Conservation (phyloP, 257 asterid genomes). For the Ilex asprella region DNA sequence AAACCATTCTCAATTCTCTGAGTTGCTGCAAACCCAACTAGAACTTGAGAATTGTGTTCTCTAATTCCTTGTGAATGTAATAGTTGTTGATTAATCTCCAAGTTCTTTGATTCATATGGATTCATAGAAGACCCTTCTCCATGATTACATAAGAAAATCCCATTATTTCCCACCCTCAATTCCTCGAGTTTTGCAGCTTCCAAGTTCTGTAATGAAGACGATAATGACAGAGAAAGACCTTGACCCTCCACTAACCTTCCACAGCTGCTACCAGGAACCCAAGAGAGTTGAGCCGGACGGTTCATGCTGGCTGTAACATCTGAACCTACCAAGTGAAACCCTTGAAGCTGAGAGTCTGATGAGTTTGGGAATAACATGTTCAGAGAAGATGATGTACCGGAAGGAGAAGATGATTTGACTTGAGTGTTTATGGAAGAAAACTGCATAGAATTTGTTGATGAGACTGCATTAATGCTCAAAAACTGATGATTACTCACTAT, state of each 20-base stretch:
- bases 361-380: slow-evolving; percentile 20
- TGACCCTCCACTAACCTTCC: slow-evolving; percentile 36
- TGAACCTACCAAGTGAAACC: slow-evolving; percentile 28
- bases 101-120: slow-evolving; percentile 14
- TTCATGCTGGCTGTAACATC: slow-evolving; percentile 13
- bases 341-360: slow-evolving; percentile 25
- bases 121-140: slow-evolving; percentile 16
- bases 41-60: slow-evolving; percentile 24
- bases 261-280: slow-evolving; percentile 23
- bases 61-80: slow-evolving; percentile 1
- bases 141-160: slow-evolving; percentile 26
- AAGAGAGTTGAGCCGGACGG: slow-evolving; percentile 28
- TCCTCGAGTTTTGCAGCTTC: slow-evolving; percentile 43
- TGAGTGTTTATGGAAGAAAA: slow-evolving; percentile 37
- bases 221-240: slow-evolving; percentile 69
- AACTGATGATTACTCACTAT: slow-evolving; percentile 2
- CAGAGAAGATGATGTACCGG: slow-evolving; percentile 16
- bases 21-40: slow-evolving; percentile 39
- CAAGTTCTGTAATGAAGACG: slow-evolving; percentile 40
- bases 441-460: slow-evolving; percentile 26
- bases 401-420: slow-evolving; percentile 22
- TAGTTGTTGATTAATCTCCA: slow-evolving; percentile 9
- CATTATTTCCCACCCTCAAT: slow-evolving; percentile 28
- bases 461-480: neutral
- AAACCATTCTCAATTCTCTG: slow-evolving; percentile 24